Evolutionary conservation across 352 stramenopile genomes (phyloP).

Genomic region (Detonula confervacea): DNA sequence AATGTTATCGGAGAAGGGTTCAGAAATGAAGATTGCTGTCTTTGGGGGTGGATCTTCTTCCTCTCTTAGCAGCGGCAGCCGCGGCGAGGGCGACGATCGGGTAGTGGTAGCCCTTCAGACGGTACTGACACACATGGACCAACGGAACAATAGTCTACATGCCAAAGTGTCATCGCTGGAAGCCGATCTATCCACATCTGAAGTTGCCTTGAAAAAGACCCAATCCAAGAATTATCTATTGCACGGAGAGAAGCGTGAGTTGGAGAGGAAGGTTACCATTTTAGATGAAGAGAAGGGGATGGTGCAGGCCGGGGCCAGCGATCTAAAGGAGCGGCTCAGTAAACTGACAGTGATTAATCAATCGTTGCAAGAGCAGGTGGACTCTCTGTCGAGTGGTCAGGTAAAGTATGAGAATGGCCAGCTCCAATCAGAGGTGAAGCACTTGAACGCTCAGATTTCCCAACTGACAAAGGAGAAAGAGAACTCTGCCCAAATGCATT

Average conservation of each 20-base stretch:
- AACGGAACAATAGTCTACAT: conserved; percentile 33
- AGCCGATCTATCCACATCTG: conserved; percentile 29
- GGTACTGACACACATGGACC: conserved; percentile 41
- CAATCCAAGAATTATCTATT: conserved; percentile 47
- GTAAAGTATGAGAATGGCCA: conserved; percentile 28
- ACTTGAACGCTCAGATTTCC: conserved; percentile 24
- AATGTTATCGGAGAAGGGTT: conserved; percentile 28
- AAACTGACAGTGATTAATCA: conserved; percentile 59
- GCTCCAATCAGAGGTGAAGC: conserved; percentile 33
- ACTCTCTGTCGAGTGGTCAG: conserved; percentile 12
- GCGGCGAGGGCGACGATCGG: conserved; percentile 4
- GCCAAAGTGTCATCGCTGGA: conserved; percentile 34
- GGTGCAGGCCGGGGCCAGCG: conserved; percentile 23
- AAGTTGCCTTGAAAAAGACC: conserved; percentile 42
- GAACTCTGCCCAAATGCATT: conserved; percentile 15
- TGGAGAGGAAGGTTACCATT: conserved; percentile 34
- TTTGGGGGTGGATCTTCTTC: conserved; percentile 14
- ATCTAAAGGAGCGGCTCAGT: conserved; percentile 49
- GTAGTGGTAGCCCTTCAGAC: conserved; percentile 34
- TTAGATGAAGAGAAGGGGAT: conserved; percentile 42
- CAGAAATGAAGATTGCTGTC: conserved; percentile 38
- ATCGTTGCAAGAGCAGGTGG: conserved; percentile 52
- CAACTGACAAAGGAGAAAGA: conserved; percentile 41
- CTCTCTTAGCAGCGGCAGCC: not conserved
- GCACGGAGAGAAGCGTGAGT: conserved; percentile 42